Evolutionary conservation across 352 stramenopile genomes (phyloP).

Genomic region (Phytophthora parvispora): DNA sequence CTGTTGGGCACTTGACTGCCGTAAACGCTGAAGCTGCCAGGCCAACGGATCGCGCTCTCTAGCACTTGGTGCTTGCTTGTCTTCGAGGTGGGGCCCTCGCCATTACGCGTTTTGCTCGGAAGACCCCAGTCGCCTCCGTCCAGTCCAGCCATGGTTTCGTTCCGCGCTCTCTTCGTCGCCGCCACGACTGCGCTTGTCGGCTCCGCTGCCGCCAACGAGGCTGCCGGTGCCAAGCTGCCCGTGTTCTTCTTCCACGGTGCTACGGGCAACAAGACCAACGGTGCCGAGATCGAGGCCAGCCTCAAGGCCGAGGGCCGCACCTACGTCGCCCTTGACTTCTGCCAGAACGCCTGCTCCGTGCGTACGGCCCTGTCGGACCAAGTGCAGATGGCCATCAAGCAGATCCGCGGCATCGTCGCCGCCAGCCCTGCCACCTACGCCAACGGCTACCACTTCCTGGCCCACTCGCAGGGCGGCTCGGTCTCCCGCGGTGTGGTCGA

Average conservation of each 20-base stretch:
- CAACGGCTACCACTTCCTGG: slow-evolving; percentile 63
- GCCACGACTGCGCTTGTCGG: slow-evolving; percentile 14
- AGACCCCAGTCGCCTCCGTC: slow-evolving; percentile 1
- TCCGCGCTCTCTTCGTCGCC: slow-evolving; percentile 26
- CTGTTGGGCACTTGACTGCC: slow-evolving; percentile 1
- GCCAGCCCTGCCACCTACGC: slow-evolving; percentile 39
- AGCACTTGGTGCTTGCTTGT: not conserved
- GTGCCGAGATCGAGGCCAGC: slow-evolving; percentile 40
- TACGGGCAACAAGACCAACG: slow-evolving; percentile 40
- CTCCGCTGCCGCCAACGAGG: slow-evolving; percentile 11
- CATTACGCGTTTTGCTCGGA: slow-evolving; percentile 25
- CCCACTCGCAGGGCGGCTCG: slow-evolving; percentile 58
- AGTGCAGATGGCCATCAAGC: slow-evolving; percentile 54
- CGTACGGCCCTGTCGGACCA: slow-evolving; percentile 41
- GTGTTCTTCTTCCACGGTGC: slow-evolving; percentile 70
- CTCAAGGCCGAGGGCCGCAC: slow-evolving; percentile 46
- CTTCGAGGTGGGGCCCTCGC: not conserved
- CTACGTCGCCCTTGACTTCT: slow-evolving; percentile 56
- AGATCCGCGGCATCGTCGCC: slow-evolving; percentile 44
- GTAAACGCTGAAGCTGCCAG: slow-evolving; percentile 1
- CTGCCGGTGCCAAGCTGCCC: slow-evolving; percentile 35
- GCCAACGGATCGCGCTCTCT: not conserved
- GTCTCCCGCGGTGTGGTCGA: slow-evolving; percentile 61
- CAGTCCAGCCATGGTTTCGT: slow-evolving; percentile 19
- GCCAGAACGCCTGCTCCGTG: slow-evolving; percentile 47